phyloP scores from a whole-genome alignment of 2,329 filamentous ascomycete genomes.

The Didymella arachidicola region DNA sequence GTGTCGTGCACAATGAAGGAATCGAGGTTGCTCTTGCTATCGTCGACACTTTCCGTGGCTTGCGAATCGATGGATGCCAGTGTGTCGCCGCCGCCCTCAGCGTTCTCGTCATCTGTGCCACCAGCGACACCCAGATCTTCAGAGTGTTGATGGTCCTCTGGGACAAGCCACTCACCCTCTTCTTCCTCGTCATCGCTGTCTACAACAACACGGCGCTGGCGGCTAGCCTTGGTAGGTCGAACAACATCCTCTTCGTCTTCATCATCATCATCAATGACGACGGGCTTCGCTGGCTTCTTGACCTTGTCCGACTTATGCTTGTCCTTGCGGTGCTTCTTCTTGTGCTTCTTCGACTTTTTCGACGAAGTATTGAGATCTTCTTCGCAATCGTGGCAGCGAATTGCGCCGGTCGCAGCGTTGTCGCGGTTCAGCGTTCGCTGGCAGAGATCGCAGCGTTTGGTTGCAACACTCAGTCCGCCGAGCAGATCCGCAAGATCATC shows the following conservation, averaged over 20 bases:
- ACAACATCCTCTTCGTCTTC: conserved; percentile 34
- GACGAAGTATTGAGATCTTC: conserved; percentile 71
- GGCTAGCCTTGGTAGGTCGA: conserved; percentile 28
- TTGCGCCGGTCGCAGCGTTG: conserved; percentile 61
- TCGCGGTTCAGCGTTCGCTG: conserved; percentile 70
- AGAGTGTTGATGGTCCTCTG: conserved; percentile 68
- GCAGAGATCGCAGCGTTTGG: conserved; percentile 84
- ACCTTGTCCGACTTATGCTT: conserved; percentile 37
- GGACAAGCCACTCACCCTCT: conserved; percentile 81
- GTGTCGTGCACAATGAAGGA: conserved; percentile 50
- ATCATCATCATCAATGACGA: conserved; percentile 37
- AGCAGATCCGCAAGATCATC: conserved; percentile 88
- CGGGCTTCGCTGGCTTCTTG: conserved; percentile 55
- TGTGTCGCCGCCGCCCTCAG: conserved; percentile 84
- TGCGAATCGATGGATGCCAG: conserved; percentile 76
- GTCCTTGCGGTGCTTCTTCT: conserved; percentile 58
- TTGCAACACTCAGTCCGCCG: conserved; percentile 79
- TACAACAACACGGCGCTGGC: conserved; percentile 57
- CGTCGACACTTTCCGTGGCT: conserved; percentile 66
- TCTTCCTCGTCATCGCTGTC: conserved; percentile 74
- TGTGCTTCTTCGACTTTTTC: conserved; percentile 46
- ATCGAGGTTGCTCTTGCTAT: conserved; percentile 48
- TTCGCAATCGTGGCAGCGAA: conserved; percentile 77
- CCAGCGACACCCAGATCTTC: conserved; percentile 77
- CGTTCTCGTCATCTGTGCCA: conserved; percentile 86